Evolutionary conservation across 176 grass and related monocot species (phyloP).

Genomic region (Bothriochloa decipiens): DNA sequence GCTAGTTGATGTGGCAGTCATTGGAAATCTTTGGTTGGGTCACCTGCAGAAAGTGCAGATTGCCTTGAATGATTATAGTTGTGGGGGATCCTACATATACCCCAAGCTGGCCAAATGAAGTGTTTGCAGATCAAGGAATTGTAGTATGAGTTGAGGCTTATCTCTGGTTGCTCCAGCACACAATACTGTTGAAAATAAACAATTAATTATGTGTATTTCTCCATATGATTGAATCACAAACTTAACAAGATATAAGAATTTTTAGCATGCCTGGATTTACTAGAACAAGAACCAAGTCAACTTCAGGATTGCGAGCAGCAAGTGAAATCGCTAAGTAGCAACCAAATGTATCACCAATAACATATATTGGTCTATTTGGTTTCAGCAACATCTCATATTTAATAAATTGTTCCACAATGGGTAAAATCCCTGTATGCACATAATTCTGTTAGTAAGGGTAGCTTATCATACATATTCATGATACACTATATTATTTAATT

Average conservation of each 20-base stretch:
- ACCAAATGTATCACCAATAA: conserved; percentile 77
- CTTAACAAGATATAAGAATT: conserved; percentile 10
- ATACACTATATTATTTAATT: too few relatives aligned
- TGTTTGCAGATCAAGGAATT: too few relatives aligned
- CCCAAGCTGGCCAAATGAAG: too few relatives aligned
- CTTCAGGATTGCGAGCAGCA: conserved; percentile 67
- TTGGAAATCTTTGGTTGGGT: too few relatives aligned
- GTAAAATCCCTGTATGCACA: conserved; percentile 54
- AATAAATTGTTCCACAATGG: conserved; percentile 56
- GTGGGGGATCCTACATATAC: too few relatives aligned
- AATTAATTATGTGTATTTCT: background rate
- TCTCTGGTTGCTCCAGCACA: too few relatives aligned
- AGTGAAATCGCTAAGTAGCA: conserved; percentile 73
- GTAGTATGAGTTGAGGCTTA: too few relatives aligned
- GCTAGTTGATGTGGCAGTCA: too few relatives aligned
- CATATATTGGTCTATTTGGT: conserved; percentile 71
- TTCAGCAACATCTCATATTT: conserved; percentile 54
- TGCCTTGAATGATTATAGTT: too few relatives aligned
- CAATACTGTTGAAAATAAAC: conserved; percentile 54
- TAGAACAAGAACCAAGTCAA: conserved; percentile 73
- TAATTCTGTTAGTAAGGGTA: conserved; percentile 12
- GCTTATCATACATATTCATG: background rate
- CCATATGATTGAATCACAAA: background rate
- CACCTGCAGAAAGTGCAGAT: too few relatives aligned
- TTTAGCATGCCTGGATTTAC: conserved; percentile 83